Evolutionary conservation across 257 asterid genomes (phyloP).

Genomic region (Cordia subcordata): DNA sequence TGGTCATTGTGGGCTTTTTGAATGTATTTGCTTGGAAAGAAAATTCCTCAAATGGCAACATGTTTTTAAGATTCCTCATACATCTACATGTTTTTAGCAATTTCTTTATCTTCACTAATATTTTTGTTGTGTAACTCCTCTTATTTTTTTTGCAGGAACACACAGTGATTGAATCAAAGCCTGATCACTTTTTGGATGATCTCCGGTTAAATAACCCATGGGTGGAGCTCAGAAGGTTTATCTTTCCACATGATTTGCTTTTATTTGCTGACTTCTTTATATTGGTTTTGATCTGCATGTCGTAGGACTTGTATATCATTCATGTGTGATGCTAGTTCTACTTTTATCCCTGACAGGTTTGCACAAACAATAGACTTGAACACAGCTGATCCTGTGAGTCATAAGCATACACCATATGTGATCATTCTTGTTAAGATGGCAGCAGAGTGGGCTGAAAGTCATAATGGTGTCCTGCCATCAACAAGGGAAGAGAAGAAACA

Average conservation of each 20-base stretch:
- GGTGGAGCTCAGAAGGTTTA: constrained; percentile 88
- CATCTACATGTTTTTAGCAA: constrained; percentile 7
- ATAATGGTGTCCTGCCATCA: constrained; percentile 68
- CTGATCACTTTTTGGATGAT: constrained; percentile 91
- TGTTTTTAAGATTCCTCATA: too few species aligned
- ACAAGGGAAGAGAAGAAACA: constrained; percentile 73
- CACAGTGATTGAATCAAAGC: constrained; percentile 90
- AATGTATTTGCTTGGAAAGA: background rate
- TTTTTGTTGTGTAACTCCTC: background rate
- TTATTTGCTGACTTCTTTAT: background rate
- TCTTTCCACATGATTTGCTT: constrained; percentile 4
- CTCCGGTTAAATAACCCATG: constrained; percentile 91
- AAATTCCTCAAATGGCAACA: too few species aligned
- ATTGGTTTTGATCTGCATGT: background rate
- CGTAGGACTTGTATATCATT: background rate
- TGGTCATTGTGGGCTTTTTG: background rate
- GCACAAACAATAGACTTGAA: constrained; percentile 79
- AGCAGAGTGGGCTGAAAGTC: constrained; percentile 73
- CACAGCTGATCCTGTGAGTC: constrained; percentile 63
- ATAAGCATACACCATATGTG: constrained; percentile 88
- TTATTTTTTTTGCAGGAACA: constrained; percentile 65
- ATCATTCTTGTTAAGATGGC: constrained; percentile 79
- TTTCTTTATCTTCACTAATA: background rate
- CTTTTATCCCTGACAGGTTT: constrained; percentile 39
- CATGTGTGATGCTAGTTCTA: constrained; percentile 17